phyloP scores from a whole-genome alignment of 495 filamentous ascomycete species.

The Mycothermus thermophilus region DNA sequence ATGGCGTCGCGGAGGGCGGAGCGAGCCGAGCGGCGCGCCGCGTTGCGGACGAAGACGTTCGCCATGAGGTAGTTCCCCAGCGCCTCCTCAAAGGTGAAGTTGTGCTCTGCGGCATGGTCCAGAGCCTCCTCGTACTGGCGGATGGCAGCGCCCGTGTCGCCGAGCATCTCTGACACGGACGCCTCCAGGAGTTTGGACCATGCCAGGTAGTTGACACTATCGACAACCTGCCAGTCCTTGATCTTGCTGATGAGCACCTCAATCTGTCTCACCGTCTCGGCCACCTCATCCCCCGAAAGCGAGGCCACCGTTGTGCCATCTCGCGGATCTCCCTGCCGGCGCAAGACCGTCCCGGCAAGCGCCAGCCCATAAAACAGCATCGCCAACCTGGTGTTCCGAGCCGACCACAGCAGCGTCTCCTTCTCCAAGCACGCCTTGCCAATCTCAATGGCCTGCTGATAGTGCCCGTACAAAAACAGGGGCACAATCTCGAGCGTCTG shows the following conservation, averaged over 20 bases:
- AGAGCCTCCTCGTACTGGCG: slow-evolving; percentile 59
- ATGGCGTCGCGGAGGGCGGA: slow-evolving; percentile 58
- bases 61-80: slow-evolving; percentile 64
- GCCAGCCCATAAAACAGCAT: slow-evolving; percentile 58
- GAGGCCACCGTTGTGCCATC: slow-evolving; percentile 26
- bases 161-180: slow-evolving; percentile 50
- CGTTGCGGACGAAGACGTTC: slow-evolving; percentile 57
- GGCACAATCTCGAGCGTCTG: slow-evolving; percentile 56
- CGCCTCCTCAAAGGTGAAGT: slow-evolving; percentile 67
- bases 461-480: slow-evolving; percentile 63
- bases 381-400: slow-evolving; percentile 49
- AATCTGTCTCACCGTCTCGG: slow-evolving; percentile 41
- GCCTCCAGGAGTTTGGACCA: slow-evolving; percentile 67
- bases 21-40: slow-evolving; percentile 59
- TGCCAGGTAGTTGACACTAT: slow-evolving; percentile 64
- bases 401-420: slow-evolving; percentile 54
- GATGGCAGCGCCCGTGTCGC: slow-evolving; percentile 47
- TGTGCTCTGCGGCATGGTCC: slow-evolving; percentile 67
- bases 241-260: slow-evolving; percentile 45
- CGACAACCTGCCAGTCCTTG: slow-evolving; percentile 51
- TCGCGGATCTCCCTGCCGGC: slow-evolving; percentile 39
- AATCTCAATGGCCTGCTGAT: slow-evolving; percentile 51
- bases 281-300: slow-evolving; percentile 35
- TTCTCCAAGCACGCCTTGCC: slow-evolving; percentile 48
- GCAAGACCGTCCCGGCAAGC: slow-evolving; percentile 47